Conservation (phyloP, 768 basidiomycete species). For the Terana coerulea region DNA sequence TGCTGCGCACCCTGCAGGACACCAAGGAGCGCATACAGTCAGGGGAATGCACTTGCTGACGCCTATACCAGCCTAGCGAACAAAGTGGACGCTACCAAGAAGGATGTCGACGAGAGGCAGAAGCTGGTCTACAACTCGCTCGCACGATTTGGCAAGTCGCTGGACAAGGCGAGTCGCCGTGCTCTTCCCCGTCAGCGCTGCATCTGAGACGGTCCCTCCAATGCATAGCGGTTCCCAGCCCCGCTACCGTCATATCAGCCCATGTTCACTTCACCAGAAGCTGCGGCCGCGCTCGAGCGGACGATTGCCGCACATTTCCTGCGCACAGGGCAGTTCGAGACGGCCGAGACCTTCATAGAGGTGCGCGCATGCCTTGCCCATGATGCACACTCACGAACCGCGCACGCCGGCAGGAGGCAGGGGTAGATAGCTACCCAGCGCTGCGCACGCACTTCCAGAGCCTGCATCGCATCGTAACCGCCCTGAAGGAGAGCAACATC, state of each 20-base stretch:
- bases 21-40: constrained; percentile 50
- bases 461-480: constrained; percentile 67
- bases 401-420: constrained; percentile 54
- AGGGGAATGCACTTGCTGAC: constrained; percentile 45
- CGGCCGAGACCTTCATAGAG: constrained; percentile 70
- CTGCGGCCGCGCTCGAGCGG: constrained; percentile 58
- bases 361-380: constrained; percentile 35
- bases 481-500: constrained; percentile 63
- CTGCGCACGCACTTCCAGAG: constrained; percentile 58
- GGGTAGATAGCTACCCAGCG: constrained; percentile 48
- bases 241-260: constrained; percentile 63
- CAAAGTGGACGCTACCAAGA: constrained; percentile 69
- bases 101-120: constrained; percentile 81
- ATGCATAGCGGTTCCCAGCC: constrained; percentile 46
- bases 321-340: constrained; percentile 76
- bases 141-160: constrained; percentile 73
- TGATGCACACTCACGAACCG: neutral
- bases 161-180: constrained; percentile 75
- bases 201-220: constrained; percentile 7
- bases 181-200: constrained; percentile 4
- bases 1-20: constrained; percentile 55
- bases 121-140: constrained; percentile 84
- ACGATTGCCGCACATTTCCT: constrained; percentile 76
- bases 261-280: constrained; percentile 59
- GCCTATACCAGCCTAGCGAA: constrained; percentile 48